Conservation (phyloP, 2,329 filamentous ascomycete species). For the Ambrosiella beaveri region DNA sequence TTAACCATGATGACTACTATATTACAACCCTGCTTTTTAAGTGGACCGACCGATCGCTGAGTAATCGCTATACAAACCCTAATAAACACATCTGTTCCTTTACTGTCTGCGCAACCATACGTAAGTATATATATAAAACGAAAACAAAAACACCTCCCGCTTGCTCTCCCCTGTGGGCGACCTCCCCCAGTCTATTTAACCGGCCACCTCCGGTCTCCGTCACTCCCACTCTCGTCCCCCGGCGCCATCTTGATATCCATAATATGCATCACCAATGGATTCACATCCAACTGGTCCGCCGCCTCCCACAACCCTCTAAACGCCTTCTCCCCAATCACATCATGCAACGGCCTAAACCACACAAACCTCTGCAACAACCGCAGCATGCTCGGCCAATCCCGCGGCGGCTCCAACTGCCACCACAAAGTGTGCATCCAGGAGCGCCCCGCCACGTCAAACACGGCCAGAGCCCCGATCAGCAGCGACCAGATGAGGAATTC, state of each 20-base stretch:
- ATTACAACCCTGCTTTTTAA: too few species aligned
- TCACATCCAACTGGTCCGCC: background rate
- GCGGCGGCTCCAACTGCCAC: conserved; percentile 8
- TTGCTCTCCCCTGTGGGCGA: too few species aligned
- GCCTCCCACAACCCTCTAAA: conserved; percentile 8
- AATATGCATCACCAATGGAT: background rate
- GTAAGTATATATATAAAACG: background rate
- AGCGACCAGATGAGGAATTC: conserved; percentile 10
- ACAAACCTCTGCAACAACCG: conserved; percentile 7
- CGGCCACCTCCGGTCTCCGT: background rate
- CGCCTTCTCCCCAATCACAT: conserved; percentile 2
- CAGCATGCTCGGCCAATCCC: conserved; percentile 9
- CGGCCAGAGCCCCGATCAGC: conserved; percentile 9
- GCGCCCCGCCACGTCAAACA: conserved; percentile 9
- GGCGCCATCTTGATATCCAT: background rate
- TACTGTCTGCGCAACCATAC: too few species aligned
- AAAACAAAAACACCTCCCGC: background rate
- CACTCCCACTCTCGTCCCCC: background rate
- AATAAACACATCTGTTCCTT: too few species aligned
- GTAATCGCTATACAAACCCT: too few species aligned
- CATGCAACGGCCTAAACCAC: conserved; percentile 12
- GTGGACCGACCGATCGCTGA: too few species aligned
- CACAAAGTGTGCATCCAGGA: conserved; percentile 11
- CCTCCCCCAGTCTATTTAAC: background rate
- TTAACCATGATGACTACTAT: too few species aligned